These are phyloP conservation scores for Boletus rex-veris DNA, from an alignment of 768 basidiomycete genomes.

Conservation along the genomic window DNA sequence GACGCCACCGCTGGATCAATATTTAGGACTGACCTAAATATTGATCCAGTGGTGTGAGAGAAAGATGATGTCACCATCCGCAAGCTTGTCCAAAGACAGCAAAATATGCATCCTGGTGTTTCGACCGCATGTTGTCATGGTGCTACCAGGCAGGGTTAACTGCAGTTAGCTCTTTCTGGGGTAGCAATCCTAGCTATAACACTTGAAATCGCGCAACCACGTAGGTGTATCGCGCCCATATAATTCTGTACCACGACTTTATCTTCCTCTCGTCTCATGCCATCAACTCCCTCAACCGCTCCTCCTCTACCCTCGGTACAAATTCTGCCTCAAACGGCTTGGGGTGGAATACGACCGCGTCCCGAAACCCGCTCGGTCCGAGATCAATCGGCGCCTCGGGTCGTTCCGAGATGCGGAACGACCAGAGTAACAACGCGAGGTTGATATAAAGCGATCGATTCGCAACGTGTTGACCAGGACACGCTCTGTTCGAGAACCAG, in stretches of 20 bases:
- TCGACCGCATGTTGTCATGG: too few relatives aligned
- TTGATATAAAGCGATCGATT: constrained; percentile 55
- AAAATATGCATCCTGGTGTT: too few relatives aligned
- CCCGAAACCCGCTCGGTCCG: constrained; percentile 43
- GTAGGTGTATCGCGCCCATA: not conserved
- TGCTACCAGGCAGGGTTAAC: too few relatives aligned
- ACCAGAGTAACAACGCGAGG: constrained; percentile 58
- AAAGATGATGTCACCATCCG: too few relatives aligned
- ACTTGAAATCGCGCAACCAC: not conserved
- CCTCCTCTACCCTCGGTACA: constrained; percentile 38
- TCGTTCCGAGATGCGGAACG: constrained; percentile 51
- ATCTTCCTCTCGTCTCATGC: not conserved
- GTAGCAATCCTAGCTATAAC: too few relatives aligned
- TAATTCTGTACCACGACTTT: too few relatives aligned
- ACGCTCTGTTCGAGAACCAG: constrained; percentile 37
- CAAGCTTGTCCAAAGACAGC: too few relatives aligned
- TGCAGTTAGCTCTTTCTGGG: too few relatives aligned
- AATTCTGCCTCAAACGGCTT: constrained; percentile 55
- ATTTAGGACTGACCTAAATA: too few relatives aligned
- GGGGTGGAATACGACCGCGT: constrained; percentile 54
- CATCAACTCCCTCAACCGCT: constrained; percentile 14
- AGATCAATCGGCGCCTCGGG: constrained; percentile 52
- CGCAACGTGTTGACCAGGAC: constrained; percentile 52
- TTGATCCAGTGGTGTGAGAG: too few relatives aligned
- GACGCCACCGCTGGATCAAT: too few relatives aligned